Percentiles rank a stretch among this genome's conserved stretches.
Evolutionary conservation across 23 red algal genomes (phyloP).

Genomic region (Gracilariopsis chorda): DNA sequence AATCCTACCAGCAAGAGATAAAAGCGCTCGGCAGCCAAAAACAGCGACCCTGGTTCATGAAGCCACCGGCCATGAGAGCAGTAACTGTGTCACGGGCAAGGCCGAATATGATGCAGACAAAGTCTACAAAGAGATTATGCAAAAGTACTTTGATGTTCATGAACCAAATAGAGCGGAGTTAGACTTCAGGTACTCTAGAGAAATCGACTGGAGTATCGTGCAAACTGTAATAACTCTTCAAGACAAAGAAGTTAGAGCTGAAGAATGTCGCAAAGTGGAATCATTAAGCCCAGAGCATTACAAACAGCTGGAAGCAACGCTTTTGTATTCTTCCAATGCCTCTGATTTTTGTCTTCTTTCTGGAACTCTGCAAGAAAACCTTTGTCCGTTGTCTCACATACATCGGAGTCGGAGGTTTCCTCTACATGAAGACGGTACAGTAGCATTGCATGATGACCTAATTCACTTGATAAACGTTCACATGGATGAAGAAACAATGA

Average conservation of each 20-base stretch:
- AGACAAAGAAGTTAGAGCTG: background rate
- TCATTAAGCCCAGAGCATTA: background rate
- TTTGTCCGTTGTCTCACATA: conserved; percentile 28
- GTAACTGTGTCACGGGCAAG: background rate
- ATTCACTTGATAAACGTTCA: conserved; percentile 9
- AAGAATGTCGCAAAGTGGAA: background rate
- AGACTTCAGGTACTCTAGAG: background rate
- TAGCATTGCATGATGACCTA: conserved; percentile 32
- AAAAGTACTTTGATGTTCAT: conserved; percentile 14
- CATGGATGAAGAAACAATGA: conserved; percentile 1
- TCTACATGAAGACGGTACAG: conserved; percentile 31
- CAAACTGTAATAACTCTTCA: background rate
- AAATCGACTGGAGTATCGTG: conserved; percentile 38
- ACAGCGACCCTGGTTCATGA: background rate
- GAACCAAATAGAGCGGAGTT: background rate
- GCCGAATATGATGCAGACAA: background rate
- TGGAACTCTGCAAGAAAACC: conserved; percentile 8
- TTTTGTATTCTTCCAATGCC: conserved; percentile 12
- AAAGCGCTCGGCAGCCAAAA: background rate
- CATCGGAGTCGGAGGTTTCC: conserved; percentile 35
- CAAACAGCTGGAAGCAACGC: conserved; percentile 10
- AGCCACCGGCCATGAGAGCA: background rate
- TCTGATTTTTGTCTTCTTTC: conserved; percentile 19
- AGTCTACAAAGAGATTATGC: background rate
- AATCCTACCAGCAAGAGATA: background rate